These are phyloP conservation scores for Pseudonitzschia multiseries DNA, from an alignment of 108 stramenopile genomes.

Conservation along the genomic window DNA sequence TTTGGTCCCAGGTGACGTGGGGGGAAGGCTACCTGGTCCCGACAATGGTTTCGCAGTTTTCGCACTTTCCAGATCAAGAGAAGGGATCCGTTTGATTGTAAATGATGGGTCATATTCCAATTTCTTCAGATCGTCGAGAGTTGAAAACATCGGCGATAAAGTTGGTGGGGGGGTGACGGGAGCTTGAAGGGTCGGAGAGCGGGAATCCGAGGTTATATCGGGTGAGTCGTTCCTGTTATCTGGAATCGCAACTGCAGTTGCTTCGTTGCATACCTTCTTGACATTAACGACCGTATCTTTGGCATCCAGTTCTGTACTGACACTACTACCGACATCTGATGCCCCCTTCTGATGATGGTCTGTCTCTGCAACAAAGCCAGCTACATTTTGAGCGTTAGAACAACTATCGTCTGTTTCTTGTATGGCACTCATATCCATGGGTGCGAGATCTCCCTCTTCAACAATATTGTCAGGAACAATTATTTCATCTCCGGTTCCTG, in stretches of 20 bases:
- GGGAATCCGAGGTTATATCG: background rate
- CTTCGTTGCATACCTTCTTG: background rate
- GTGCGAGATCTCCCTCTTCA: background rate
- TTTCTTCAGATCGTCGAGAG: slow-evolving; percentile 68
- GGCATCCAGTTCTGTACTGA: background rate
- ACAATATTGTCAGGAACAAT: slow-evolving; percentile 14
- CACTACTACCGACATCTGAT: background rate
- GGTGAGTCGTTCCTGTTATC: background rate
- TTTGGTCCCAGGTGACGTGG: slow-evolving; percentile 21
- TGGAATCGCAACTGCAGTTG: background rate
- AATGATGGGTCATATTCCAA: slow-evolving; percentile 16
- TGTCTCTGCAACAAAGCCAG: background rate
- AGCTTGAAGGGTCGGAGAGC: slow-evolving; percentile 54
- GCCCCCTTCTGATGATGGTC: background rate
- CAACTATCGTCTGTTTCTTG: slow-evolving; percentile 21
- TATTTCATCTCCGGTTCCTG: slow-evolving; percentile 32
- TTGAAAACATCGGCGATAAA: slow-evolving; percentile 66
- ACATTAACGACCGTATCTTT: background rate
- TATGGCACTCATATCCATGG: slow-evolving; percentile 2
- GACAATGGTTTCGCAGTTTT: background rate
- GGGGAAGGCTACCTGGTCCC: slow-evolving; percentile 36
- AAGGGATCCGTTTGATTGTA: slow-evolving; percentile 2
- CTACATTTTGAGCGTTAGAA: background rate
- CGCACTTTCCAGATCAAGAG: slow-evolving; percentile 1
- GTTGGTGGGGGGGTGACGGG: slow-evolving; percentile 72